A percentile compares a stretch with the other conserved stretches of the same genome.
These are phyloP conservation scores for Epichloe aotearoae DNA, from an alignment of 2,329 filamentous ascomycete genomes.

Conservation along the genomic window DNA sequence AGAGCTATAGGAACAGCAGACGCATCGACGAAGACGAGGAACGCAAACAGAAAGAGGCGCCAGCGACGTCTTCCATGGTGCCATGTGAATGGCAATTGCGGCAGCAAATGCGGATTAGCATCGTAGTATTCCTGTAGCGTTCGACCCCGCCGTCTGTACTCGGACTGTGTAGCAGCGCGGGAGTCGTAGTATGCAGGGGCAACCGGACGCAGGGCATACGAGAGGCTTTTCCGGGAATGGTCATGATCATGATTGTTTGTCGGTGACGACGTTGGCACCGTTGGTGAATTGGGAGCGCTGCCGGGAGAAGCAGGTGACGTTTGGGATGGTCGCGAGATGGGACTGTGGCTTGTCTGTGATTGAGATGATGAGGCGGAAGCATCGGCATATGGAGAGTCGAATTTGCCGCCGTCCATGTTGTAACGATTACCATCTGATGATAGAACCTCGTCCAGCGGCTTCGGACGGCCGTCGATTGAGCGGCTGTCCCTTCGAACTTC, in stretches of 20 bases:
- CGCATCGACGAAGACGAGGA: conserved; percentile 33
- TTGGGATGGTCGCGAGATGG: background rate
- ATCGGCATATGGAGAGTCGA: background rate
- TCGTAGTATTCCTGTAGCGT: conserved; percentile 27
- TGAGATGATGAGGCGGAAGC: background rate
- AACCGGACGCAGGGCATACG: conserved; percentile 19
- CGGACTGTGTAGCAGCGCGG: conserved; percentile 21
- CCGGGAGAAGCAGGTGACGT: background rate
- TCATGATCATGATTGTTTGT: background rate
- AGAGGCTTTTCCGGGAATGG: conserved; percentile 19
- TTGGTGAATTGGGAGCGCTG: background rate
- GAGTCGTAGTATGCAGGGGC: conserved; percentile 28
- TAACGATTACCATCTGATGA: background rate
- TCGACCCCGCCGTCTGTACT: conserved; percentile 22
- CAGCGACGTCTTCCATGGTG: conserved; percentile 25
- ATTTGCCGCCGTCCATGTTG: background rate
- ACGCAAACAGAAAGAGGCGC: conserved; percentile 33
- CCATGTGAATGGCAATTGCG: conserved; percentile 28
- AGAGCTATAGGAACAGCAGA: conserved; percentile 34
- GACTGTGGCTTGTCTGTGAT: background rate
- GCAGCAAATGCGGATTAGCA: conserved; percentile 23
- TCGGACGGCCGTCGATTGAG: conserved; percentile 10
- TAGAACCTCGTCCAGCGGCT: background rate
- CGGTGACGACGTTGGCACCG: background rate
- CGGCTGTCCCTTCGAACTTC: conserved; percentile 16